phyloP scores from a whole-genome alignment of 2,329 filamentous ascomycete species.

The Alternaria arborescens region DNA sequence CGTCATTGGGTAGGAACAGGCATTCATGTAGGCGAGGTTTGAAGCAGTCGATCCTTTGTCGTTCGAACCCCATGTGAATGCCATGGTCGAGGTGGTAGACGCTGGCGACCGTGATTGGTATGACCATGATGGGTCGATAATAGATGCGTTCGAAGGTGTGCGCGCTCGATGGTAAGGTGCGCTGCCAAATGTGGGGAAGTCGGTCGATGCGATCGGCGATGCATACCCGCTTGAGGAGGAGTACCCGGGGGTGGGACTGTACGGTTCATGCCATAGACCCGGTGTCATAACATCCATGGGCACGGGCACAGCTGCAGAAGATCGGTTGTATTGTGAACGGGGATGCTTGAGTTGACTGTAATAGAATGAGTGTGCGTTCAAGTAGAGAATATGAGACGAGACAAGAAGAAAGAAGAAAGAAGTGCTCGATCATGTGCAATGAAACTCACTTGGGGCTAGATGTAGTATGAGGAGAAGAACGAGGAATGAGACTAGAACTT shows the following conservation, averaged over 20 bases:
- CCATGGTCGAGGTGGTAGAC: slow-evolving; percentile 46
- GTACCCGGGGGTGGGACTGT: slow-evolving; percentile 40
- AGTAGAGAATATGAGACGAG: background rate
- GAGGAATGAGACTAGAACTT: slow-evolving; percentile 39
- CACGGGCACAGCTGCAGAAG: slow-evolving; percentile 28
- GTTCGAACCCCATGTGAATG: slow-evolving; percentile 40
- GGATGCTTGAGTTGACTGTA: slow-evolving; percentile 33
- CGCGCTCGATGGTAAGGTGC: slow-evolving; percentile 46
- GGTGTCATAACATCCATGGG: slow-evolving; percentile 28
- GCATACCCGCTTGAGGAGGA: slow-evolving; percentile 47
- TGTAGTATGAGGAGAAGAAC: slow-evolving; percentile 40
- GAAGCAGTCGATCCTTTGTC: slow-evolving; percentile 41
- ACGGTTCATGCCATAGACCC: slow-evolving; percentile 39
- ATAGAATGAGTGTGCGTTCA: slow-evolving; percentile 1
- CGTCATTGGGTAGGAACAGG: slow-evolving; percentile 36
- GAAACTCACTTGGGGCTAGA: slow-evolving; percentile 49
- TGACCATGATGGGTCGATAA: slow-evolving; percentile 41
- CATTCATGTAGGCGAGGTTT: slow-evolving; percentile 33
- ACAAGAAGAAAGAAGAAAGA: slow-evolving; percentile 8
- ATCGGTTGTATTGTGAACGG: slow-evolving; percentile 15
- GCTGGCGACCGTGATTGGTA: slow-evolving; percentile 47
- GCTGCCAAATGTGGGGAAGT: slow-evolving; percentile 42
- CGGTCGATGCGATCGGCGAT: slow-evolving; percentile 38
- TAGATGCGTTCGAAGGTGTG: slow-evolving; percentile 49
- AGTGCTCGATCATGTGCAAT: slow-evolving; percentile 29